These are phyloP conservation scores for Fusarium gaditjirri DNA, from an alignment of 2,329 filamentous ascomycete species.

Conservation along the genomic window DNA sequence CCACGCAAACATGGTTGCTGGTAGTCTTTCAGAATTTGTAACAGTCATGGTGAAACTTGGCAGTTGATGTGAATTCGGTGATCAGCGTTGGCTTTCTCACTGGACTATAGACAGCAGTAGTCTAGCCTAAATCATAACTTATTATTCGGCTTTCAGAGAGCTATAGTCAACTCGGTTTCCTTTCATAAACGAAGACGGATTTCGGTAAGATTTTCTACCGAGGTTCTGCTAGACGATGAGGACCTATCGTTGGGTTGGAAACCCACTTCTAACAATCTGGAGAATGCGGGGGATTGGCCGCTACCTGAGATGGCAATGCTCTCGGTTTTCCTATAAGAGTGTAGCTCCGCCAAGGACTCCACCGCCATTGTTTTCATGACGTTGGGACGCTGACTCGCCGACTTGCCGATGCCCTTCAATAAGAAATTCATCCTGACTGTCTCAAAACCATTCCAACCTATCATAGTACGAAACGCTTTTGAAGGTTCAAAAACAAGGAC, in stretches of 20 bases:
- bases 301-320: background rate
- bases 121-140: background rate
- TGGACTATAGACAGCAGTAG: rapidly evolving
- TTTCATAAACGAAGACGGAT: background rate
- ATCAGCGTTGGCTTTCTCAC: background rate
- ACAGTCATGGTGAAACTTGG: background rate
- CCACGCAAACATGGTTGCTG: conserved; percentile 50
- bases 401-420: background rate
- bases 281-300: background rate
- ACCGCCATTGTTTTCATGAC: background rate
- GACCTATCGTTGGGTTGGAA: background rate
- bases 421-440: background rate
- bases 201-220: background rate
- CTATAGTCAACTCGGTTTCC: background rate
- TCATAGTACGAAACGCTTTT: background rate
- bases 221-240: background rate
- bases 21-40: background rate
- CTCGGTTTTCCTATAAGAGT: conserved; percentile 5
- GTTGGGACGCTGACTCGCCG: background rate
- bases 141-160: rapidly evolving
- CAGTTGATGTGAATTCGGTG: background rate
- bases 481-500: background rate
- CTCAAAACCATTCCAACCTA: background rate
- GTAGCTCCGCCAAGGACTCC: background rate
- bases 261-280: background rate